Evolutionary conservation across 306 rosid species (phyloP).

Genomic region (Quercus gilva): DNA sequence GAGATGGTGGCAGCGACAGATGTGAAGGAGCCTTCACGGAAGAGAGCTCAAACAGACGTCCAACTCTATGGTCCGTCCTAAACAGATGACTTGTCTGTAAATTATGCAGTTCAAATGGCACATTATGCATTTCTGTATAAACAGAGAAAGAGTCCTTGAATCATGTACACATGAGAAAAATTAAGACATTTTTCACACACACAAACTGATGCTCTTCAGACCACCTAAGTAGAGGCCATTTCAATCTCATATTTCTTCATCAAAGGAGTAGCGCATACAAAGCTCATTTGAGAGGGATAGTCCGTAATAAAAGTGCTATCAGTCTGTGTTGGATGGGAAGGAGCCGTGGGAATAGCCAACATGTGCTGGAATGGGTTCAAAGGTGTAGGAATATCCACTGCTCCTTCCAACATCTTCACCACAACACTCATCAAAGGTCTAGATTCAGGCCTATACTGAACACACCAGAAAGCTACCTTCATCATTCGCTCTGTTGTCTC

Average conservation of each 20-base stretch:
- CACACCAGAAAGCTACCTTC: constrained; percentile 49
- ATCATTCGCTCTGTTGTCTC: constrained; percentile 31
- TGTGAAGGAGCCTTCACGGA: no score
- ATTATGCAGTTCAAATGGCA: no score
- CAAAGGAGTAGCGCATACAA: constrained; percentile 8
- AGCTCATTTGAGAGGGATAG: not conserved
- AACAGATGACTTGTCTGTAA: no score
- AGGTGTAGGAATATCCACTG: constrained; percentile 29
- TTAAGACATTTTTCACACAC: no score
- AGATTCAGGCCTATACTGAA: constrained; percentile 31
- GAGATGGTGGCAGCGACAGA: no score
- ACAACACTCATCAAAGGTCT: no score
- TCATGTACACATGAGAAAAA: no score
- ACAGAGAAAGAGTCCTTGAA: no score
- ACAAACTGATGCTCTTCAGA: no score
- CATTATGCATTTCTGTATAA: no score
- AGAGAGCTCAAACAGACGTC: no score
- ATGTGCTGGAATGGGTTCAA: constrained; percentile 30
- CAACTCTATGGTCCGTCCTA: no score
- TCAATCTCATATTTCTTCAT: constrained; percentile 26
- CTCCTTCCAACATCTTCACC: constrained; percentile 51
- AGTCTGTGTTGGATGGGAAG: not conserved
- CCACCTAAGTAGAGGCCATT: not conserved
- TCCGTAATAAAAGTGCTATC: not conserved
- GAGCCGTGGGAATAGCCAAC: not conserved